Conservation (phyloP, 305 asterid genomes). For the Fraxinus baroniana region DNA sequence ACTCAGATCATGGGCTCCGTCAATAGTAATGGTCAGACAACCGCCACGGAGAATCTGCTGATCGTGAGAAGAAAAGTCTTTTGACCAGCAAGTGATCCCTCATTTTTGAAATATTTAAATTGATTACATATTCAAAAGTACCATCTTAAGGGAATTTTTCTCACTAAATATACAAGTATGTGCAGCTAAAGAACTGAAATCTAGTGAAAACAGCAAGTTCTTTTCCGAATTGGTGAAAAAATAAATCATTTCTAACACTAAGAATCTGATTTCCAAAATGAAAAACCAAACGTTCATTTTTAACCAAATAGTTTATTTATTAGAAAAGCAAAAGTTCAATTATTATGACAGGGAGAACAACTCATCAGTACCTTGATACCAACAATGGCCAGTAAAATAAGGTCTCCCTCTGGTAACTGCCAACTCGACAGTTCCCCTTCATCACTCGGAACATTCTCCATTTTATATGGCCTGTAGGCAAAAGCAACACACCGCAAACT, state of each 20-base stretch:
- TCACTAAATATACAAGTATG: background rate
- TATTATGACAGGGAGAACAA: slow-evolving; percentile 4
- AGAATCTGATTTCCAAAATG: slow-evolving; percentile 3
- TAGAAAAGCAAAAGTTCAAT: slow-evolving; percentile 12
- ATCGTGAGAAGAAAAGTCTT: slow-evolving; percentile 7
- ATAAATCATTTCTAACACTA: background rate
- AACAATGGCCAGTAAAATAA: slow-evolving; percentile 75
- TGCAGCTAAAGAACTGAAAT: background rate
- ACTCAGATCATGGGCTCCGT: background rate
- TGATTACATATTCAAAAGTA: slow-evolving; percentile 4
- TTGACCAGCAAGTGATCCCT: background rate
- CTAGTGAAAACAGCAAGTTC: background rate
- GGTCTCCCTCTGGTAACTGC: slow-evolving; percentile 80
- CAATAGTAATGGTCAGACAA: background rate
- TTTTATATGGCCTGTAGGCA: slow-evolving; percentile 51
- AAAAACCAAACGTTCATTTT: background rate
- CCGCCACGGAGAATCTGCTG: slow-evolving; percentile 1
- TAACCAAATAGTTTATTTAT: background rate
- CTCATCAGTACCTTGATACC: slow-evolving; percentile 75
- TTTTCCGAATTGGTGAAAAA: background rate
- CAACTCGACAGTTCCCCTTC: slow-evolving; percentile 73
- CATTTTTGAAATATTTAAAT: slow-evolving; percentile 5
- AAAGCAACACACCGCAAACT: slow-evolving; percentile 92
- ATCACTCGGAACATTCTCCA: slow-evolving; percentile 58
- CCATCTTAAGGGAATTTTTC: background rate